Evolutionary conservation across 2,329 filamentous ascomycete genomes (phyloP), one percentile per base, ranked within the genome.

Genomic region (Sporothrix mexicana): DNA sequence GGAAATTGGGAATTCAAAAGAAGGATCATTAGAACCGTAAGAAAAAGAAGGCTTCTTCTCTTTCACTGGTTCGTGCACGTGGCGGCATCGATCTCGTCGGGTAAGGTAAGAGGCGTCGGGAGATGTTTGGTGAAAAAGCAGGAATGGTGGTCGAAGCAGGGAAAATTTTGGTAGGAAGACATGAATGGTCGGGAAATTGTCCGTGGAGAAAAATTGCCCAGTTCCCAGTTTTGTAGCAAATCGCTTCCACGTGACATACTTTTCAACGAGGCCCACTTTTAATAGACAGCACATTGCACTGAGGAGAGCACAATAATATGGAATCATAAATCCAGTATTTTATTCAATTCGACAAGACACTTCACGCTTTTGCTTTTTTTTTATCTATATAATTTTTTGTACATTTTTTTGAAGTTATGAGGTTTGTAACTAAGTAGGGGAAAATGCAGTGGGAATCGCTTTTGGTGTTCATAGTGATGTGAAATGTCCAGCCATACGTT

Each of bases 311-410:
- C 20, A 9, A 53, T 25, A 15, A 64, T 10, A 64, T 15, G 59
- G 23, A 64, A n/a, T 45, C 59, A 45, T 62, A 62, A 20, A 62
- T 20, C 43, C 30, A 61, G 12, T 62, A 43, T 62, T 62, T 62
- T 20, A 62, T 64, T 64, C 3, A 45, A 62, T n/a, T 23, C 59
- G 10, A 15, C 41, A 45, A 15, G 41, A 64, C 36, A 2, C 5
- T 2, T 61, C 3, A 36, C 30, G 30, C 30, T 15, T 23, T 62
- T 36, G 20, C 53, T 20, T 41, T 62, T n/a, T 17, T 51, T 62
- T 41, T 62, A n/a, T 62, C 30, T 62, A 62, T n/a, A 61, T 61
- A 61, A 61, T 64, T 23, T 64, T 62, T 64, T 62, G 59, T 64
- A 23, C 4, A 45, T 64, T 64, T 64, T 64, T 41, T 45, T 45